Evolutionary conservation across 2,329 filamentous ascomycete genomes (phyloP), one percentile per base, ranked within the genome.

Genomic region (Curvularia hawaiiensis): DNA sequence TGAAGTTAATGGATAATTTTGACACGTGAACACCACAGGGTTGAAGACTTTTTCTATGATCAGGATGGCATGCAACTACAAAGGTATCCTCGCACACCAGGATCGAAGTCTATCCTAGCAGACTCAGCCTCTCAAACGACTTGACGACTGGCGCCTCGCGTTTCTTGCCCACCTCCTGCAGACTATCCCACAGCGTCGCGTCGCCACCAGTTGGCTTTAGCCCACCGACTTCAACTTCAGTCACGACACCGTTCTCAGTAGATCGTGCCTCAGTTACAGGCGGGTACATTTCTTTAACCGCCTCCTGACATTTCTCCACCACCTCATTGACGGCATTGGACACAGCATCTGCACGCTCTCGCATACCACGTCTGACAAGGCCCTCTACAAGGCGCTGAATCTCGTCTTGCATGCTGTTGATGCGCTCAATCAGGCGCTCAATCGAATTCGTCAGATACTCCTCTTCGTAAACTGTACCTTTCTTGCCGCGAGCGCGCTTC

Each of bases 391-490:
- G 82, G 16, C 88, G 79, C 70, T 87, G 84, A 0, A 91, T 85
- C 74, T 99, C 95, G 0, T 85, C 83, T 50, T 87, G 84, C 3
- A 89, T 84, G 22, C 82, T 82, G 74, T 93, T 92, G 22, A 97
- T 86, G 35, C 93, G 84, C 74, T 96, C 92, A 14, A 97, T 85
- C 33, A 99, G 82, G 24, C 95, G 83, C 12, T 89, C 85, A 35
- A 98, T 88, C 65, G 89, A 94, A 75, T 93, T 95, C 57, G 97
- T 88, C 5, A 99, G 85, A 75, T 99, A 99, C 77, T 98, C 95
- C 73, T 98, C 94, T 76, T 99, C 95, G 76, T 99, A 99, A 5
- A 99, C 91, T 16, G 91, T 97, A 11, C 95, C 95, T 81, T 98
- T 98, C 75, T 97, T 94, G 24, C 95, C 95, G 8, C 92, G 83